Conservation (phyloP, 768 basidiomycete species). For the Cystofilobasidium ferigula region DNA sequence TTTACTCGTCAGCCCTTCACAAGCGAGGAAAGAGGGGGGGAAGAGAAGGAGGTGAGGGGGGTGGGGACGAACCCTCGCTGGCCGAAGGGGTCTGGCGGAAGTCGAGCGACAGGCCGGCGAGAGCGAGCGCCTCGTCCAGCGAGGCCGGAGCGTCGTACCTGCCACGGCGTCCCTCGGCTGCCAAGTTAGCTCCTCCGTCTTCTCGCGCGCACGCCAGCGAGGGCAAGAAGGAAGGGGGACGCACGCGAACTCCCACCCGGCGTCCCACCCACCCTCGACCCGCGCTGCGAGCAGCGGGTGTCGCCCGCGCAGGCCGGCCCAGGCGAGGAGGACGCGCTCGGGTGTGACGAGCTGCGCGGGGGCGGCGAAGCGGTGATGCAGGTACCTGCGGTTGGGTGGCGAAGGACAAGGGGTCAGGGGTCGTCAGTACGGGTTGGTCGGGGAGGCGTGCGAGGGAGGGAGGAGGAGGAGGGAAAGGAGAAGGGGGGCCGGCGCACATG, state of each 20-base stretch:
- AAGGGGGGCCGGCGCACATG: conserved; percentile 54
- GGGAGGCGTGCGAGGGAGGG: neutral
- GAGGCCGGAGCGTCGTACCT: conserved; percentile 1
- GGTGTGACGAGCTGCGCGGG: neutral
- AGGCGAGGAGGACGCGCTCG: conserved; percentile 38
- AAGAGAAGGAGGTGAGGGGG: neutral
- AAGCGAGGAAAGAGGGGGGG: neutral
- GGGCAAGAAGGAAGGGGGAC: neutral
- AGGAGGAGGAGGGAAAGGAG: neutral
- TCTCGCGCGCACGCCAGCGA: neutral
- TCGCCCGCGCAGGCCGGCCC: conserved; percentile 60
- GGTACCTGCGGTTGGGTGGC: conserved; percentile 49
- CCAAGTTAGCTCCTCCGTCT: neutral
- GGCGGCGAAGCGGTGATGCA: conserved; percentile 54
- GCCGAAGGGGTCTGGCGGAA: neutral
- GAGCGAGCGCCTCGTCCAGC: neutral
- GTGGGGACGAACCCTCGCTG: neutral
- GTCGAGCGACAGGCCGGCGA: neutral
- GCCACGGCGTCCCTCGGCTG: too few relatives aligned
- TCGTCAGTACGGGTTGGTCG: too few relatives aligned
- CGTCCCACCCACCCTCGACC: conserved; percentile 38
- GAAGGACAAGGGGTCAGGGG: neutral
- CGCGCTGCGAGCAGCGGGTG: conserved; percentile 60
- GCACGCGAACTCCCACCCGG: neutral
- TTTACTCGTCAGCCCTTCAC: neutral